phyloP scores from a whole-genome alignment of 345 rosid species.

The Melaleuca quinquenervia region DNA sequence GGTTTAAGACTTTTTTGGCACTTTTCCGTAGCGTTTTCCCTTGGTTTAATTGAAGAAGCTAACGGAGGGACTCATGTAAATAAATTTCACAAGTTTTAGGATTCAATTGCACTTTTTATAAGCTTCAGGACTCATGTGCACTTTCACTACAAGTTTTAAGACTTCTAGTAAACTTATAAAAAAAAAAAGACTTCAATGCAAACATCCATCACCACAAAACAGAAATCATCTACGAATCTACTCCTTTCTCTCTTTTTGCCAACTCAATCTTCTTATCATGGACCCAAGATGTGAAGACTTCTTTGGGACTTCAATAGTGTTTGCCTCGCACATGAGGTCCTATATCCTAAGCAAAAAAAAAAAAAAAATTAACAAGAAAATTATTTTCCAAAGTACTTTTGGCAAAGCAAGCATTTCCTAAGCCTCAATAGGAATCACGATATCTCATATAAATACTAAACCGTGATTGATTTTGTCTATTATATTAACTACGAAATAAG shows the following conservation, averaged over 20 bases:
- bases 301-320: slow-evolving; percentile 2
- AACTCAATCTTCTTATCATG: not conserved
- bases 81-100: too few relatives aligned
- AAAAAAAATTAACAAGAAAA: not conserved
- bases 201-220: not conserved
- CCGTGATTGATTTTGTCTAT: not conserved
- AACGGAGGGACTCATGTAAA: too few relatives aligned
- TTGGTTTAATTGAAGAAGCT: too few relatives aligned
- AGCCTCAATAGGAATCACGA: not conserved
- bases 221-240: not conserved
- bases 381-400: not conserved
- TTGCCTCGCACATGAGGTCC: slow-evolving; percentile 14
- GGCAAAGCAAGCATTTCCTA: not conserved
- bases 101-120: too few relatives aligned
- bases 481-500: not conserved
- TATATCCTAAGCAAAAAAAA: too few relatives aligned
- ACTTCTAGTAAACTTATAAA: too few relatives aligned
- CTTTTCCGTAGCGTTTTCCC: too few relatives aligned
- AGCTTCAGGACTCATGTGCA: too few relatives aligned
- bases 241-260: not conserved
- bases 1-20: too few relatives aligned
- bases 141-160: too few relatives aligned
- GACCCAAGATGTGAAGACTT: not conserved
- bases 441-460: too few relatives aligned
- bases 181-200: too few relatives aligned